These are phyloP conservation scores for Neonectria sp. DNA, from an alignment of 2,329 filamentous ascomycete species.

Conservation along the genomic window DNA sequence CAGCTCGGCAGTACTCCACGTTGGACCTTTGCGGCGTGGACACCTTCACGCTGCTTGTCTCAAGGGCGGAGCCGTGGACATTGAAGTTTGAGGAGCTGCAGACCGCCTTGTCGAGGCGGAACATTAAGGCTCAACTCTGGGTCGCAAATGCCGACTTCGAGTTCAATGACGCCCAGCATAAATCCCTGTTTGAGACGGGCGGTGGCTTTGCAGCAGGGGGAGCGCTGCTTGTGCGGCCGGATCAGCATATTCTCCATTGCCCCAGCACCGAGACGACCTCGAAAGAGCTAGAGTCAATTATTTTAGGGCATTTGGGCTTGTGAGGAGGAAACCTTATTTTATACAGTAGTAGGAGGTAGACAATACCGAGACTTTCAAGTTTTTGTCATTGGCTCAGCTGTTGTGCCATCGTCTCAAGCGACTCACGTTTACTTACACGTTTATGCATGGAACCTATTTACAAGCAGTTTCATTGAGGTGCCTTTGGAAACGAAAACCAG, in stretches of 20 bases:
- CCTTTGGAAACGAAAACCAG: too few species aligned
- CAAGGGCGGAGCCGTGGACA: constrained; percentile 6
- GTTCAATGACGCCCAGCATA: background rate
- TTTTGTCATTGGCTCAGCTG: background rate
- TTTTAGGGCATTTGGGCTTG: constrained; percentile 4
- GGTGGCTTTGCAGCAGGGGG: constrained; percentile 43
- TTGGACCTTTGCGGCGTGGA: constrained; percentile 20
- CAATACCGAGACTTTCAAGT: background rate
- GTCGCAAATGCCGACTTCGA: constrained; percentile 15
- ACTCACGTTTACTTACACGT: too few species aligned
- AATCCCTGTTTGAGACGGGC: constrained; percentile 37
- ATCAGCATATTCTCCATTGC: constrained; percentile 54
- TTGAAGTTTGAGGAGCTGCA: constrained; percentile 9
- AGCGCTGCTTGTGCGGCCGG: constrained; percentile 54
- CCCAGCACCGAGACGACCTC: background rate
- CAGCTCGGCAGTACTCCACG: constrained; percentile 18
- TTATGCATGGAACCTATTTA: too few species aligned
- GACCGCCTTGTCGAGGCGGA: background rate
- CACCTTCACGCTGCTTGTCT: constrained; percentile 8
- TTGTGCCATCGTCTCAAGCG: too few species aligned
- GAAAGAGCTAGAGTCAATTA: constrained; percentile 2
- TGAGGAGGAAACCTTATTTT: background rate
- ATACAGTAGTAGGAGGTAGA: background rate
- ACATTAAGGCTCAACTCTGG: constrained; percentile 8
- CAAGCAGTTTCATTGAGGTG: too few species aligned